Evolutionary conservation across 2,329 filamentous ascomycete genomes (phyloP), one percentile per base, ranked within the genome.

Genomic region (Xylariaceae sp.): DNA sequence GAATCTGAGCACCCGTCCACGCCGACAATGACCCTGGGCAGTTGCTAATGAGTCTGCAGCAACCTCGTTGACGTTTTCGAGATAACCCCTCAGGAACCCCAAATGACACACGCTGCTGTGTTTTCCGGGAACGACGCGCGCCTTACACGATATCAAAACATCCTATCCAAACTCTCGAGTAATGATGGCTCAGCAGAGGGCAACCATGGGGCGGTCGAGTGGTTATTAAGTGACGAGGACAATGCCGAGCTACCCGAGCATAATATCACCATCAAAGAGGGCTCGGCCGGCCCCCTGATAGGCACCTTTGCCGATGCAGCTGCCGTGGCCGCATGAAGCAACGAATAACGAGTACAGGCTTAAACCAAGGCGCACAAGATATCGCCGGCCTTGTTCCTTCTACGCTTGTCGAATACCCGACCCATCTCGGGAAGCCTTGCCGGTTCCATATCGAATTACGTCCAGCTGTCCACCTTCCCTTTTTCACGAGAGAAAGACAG

Each of bases 21-120:
- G 14, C 23, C 3, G 2, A 9, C 21, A 3, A 3, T 14, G 6
- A 9, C n/a, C n/a, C n/a, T n/a, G n/a, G n/a, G n/a, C n/a, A 19
- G 12, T n/a, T 14, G 16, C 39, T 49, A 46, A 58, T 57, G 30
- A 59, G n/a, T 18, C 21, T 32, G 34, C 54, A 83, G 78, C 53
- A 80, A 81, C 52, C 75, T 83, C 63, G 77, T 83, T 44, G 78
- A 83, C 55, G 76, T 83, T 32, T 82, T 81, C 61, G 77, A 81
- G 47, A 78, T 81, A 53, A 70, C 73, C 24, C 74, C 76, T 15
- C 70, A 73, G 41, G 69, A 70, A 42, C 45, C 56, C 12, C 55
- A 59, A 31, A 55, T 54, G 31, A 43, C 52, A 19, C 56, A 58
- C n/a, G 51, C 55, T 2, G 38, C 49, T 19, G 40, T 59, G 31